Evolutionary conservation across 2,329 filamentous ascomycete species (phyloP), one percentile per base, ranked within the genome.

Genomic region (Aspergillus puulaauensis): DNA sequence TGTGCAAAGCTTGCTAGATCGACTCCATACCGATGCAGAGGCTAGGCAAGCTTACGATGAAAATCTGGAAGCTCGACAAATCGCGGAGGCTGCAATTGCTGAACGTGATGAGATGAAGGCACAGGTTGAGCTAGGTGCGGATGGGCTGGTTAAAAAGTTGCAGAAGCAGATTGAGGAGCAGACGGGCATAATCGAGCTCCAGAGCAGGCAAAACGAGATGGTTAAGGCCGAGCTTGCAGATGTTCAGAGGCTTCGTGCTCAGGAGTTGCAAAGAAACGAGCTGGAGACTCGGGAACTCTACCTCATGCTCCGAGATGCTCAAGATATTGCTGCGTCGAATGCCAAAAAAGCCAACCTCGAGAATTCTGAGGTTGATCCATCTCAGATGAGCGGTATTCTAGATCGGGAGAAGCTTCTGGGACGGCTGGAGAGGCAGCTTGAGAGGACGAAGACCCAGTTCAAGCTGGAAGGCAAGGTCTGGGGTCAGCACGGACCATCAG

Each of bases 91-190:
- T 51, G 95, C 95, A 24, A 91, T 98, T 79, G 92, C 95, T 24
- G 95, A 99, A 79, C 87, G 95, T 45, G 95, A 98, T 82, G 93
- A 98, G 78, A 90, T 96, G 89, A 90, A 84, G 70, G 87, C 90
- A 9, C 88, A 93, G 73, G 82, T 98, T 56, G 93, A 96, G 68
- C 80, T 98, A 51, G 95, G 95, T 54, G 95, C 95, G 6, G 93
- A 98, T 73, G 95, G 95, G 3, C 78, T 99, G 48, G 93, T 99
- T 45, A 90, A 89, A 50, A 98, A 96, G 75, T 79, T 98, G 44
- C 93, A 98, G 73, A 92, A 88, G 73, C 92, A 97, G 75, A 79
- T 98, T n/a, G 90, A 96, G 46, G 95, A 98, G 72, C 95, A 98
- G 73, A 82, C 89, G 21, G 87, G 90, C 48, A 90, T 98, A 64